These are phyloP conservation scores for Spergularia bocconei DNA, from an alignment of 148 eudicot genomes.

Conservation along the genomic window DNA sequence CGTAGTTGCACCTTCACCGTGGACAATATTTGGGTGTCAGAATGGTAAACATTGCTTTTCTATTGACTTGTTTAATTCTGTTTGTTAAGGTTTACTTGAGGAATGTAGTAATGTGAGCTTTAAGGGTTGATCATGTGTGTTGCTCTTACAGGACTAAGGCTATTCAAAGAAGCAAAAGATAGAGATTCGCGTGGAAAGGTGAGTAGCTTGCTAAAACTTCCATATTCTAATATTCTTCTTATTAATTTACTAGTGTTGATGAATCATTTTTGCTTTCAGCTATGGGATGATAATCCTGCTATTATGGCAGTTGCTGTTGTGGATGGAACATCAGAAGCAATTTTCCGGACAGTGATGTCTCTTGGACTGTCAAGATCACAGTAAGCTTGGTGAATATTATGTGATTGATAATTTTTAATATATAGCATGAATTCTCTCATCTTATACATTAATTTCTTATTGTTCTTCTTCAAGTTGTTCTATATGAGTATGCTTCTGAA, in stretches of 20 bases:
- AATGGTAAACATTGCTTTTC: slow-evolving; percentile 39
- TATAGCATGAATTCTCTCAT: neutral
- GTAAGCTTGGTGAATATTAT: slow-evolving; percentile 39
- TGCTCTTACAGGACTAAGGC: slow-evolving; percentile 49
- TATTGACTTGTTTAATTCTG: neutral
- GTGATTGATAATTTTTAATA: neutral
- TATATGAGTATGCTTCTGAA: neutral
- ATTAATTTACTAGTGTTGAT: neutral
- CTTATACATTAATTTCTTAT: neutral
- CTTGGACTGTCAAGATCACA: slow-evolving; percentile 73
- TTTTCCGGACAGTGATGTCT: slow-evolving; percentile 65
- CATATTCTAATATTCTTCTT: neutral
- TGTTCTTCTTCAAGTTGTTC: neutral
- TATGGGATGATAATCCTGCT: slow-evolving; percentile 71
- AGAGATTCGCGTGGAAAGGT: slow-evolving; percentile 49
- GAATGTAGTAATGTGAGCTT: neutral
- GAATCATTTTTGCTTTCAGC: slow-evolving; percentile 28
- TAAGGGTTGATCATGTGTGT: neutral
- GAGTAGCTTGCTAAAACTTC: slow-evolving; percentile 8
- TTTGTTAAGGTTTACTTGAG: neutral
- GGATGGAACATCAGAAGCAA: slow-evolving; percentile 61
- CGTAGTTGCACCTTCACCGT: slow-evolving; percentile 64
- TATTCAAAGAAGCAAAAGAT: slow-evolving; percentile 70
- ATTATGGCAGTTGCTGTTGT: slow-evolving; percentile 69
- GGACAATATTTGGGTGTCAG: slow-evolving; percentile 74